Evolutionary conservation across 805 yeast genomes (phyloP).

Genomic region (Metschnikowia anglica): DNA sequence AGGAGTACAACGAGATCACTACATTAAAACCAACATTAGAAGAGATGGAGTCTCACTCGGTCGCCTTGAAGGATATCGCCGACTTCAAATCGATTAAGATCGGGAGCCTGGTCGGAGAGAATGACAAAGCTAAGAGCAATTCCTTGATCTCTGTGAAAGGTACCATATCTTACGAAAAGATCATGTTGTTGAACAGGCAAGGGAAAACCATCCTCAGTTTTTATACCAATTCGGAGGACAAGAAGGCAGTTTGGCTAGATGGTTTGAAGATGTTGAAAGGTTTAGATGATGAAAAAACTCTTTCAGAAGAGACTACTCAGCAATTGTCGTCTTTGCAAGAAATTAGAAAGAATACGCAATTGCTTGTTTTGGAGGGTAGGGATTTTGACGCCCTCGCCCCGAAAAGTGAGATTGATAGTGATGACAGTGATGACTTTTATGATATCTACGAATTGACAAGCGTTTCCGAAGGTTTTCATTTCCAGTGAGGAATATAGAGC

Average conservation of each 20-base stretch:
- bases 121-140: constrained; percentile 41
- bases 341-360: constrained; percentile 41
- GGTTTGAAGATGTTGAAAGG: constrained; percentile 57
- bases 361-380: constrained; percentile 35
- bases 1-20: constrained; percentile 53
- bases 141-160: constrained; percentile 56
- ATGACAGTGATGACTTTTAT: constrained; percentile 30
- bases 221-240: constrained; percentile 67
- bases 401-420: constrained; percentile 18
- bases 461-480: constrained; percentile 27
- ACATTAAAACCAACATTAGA: constrained; percentile 55
- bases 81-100: constrained; percentile 53
- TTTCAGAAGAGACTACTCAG: constrained; percentile 37
- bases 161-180: constrained; percentile 56
- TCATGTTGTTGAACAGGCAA: constrained; percentile 47
- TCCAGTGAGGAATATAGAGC: constrained; percentile 13
- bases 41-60: constrained; percentile 50
- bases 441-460: constrained; percentile 28
- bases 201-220: constrained; percentile 51
- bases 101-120: constrained; percentile 41
- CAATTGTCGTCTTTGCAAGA: constrained; percentile 37
- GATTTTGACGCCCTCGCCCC: constrained; percentile 19
- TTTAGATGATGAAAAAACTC: constrained; percentile 29
- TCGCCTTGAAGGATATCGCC: constrained; percentile 52
- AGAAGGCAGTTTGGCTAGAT: constrained; percentile 73